Conservation (phyloP, 371 early-diverging fungal genomes). For the Apophysomyces ossiformis region DNA sequence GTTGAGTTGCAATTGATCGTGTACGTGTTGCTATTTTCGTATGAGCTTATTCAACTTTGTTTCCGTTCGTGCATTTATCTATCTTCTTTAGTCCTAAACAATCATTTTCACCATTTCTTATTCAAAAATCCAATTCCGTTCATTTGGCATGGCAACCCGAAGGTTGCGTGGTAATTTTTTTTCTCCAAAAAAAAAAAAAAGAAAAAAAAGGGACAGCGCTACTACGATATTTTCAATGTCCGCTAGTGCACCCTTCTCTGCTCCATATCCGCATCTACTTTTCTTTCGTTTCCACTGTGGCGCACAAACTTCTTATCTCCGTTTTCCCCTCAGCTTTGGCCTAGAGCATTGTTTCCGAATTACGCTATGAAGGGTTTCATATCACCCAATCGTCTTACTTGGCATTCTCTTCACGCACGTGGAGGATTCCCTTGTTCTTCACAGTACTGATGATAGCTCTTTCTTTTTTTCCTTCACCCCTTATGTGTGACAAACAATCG, state of each 20-base stretch:
- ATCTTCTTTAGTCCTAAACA: background rate
- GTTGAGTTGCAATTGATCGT: slow-evolving; percentile 10
- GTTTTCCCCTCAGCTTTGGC: slow-evolving; percentile 1
- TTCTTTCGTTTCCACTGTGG: slow-evolving; percentile 11
- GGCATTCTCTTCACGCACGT: slow-evolving; percentile 7
- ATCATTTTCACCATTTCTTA: background rate
- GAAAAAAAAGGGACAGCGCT: background rate
- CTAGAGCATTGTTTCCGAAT: slow-evolving; percentile 3
- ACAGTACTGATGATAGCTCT: background rate
- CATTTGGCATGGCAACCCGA: background rate
- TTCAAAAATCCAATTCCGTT: background rate
- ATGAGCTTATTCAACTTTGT: slow-evolving; percentile 1
- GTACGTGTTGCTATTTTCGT: slow-evolving; percentile 18
- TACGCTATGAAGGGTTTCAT: background rate
- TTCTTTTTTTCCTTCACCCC: slow-evolving; percentile 1
- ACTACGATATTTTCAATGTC: background rate
- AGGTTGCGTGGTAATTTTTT: no score
- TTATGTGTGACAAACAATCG: slow-evolving; percentile 5
- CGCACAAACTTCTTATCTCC: slow-evolving; percentile 9
- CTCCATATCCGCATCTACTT: slow-evolving; percentile 4
- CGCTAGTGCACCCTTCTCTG: slow-evolving; percentile 3
- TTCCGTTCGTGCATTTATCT: slow-evolving; percentile 5
- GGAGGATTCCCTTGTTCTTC: slow-evolving; percentile 10
- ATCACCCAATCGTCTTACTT: slow-evolving; percentile 4
- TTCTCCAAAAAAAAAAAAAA: background rate